Conservation (phyloP, 2,329 filamentous ascomycete species). For the Aspergillus hortae region DNA sequence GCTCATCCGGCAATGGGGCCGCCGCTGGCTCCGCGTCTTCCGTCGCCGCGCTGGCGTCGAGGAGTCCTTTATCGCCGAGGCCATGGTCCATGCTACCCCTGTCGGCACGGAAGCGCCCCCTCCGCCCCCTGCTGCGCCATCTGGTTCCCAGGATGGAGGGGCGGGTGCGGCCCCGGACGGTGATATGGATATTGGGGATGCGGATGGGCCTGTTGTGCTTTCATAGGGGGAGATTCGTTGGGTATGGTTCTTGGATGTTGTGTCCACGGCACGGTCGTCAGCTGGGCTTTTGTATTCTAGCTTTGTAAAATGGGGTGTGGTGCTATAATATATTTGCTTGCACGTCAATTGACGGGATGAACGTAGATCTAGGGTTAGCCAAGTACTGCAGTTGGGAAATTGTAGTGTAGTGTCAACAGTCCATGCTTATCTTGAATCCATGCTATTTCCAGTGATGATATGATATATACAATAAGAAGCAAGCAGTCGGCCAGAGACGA, state of each 20-base stretch:
- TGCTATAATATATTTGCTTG: too few species aligned
- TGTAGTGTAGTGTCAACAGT: too few species aligned
- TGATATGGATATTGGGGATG: conserved; percentile 27
- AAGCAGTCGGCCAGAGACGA: background rate
- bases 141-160: conserved; percentile 5
- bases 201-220: conserved; percentile 10
- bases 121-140: conserved; percentile 6
- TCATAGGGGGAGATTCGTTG: background rate
- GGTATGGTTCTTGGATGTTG: background rate
- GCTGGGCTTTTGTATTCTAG: too few species aligned
- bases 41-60: conserved; percentile 78
- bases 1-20: conserved; percentile 74
- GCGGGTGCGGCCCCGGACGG: conserved; percentile 19
- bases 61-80: conserved; percentile 65
- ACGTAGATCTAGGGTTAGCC: too few species aligned
- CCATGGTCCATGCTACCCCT: conserved; percentile 47
- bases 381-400: too few species aligned
- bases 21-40: conserved; percentile 83
- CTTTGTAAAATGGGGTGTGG: too few species aligned
- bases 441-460: too few species aligned
- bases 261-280: too few species aligned
- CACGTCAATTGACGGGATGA: too few species aligned
- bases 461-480: conserved; percentile 7
- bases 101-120: conserved; percentile 35
- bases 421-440: too few species aligned